A percentile compares a stretch with the other conserved stretches of the same genome.
These are phyloP conservation scores for Cladorrhinum sp. DNA, from an alignment of 2,329 filamentous ascomycete species.

Conservation along the genomic window DNA sequence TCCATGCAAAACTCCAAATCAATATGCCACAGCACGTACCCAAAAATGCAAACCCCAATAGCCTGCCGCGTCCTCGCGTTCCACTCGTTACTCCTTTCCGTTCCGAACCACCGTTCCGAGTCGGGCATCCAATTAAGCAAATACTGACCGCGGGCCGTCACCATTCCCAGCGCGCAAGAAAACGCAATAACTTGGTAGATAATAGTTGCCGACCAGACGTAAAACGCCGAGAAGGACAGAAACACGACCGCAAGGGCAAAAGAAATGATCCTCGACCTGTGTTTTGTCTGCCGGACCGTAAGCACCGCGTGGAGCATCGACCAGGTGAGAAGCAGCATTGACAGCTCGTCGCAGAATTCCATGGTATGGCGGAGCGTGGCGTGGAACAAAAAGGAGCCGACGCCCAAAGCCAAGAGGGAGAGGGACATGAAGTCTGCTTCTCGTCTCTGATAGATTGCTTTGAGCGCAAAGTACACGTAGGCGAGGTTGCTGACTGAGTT, in stretches of 20 bases:
- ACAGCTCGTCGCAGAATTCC: slow-evolving; percentile 53
- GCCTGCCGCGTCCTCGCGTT: slow-evolving; percentile 30
- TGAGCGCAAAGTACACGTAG: slow-evolving; percentile 45
- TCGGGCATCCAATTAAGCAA: slow-evolving; percentile 26
- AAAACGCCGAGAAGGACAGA: slow-evolving; percentile 40
- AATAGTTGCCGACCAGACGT: slow-evolving; percentile 42
- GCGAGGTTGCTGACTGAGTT: slow-evolving; percentile 51
- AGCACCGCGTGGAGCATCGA: slow-evolving; percentile 50
- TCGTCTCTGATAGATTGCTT: slow-evolving; percentile 35
- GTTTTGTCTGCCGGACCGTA: slow-evolving; percentile 41
- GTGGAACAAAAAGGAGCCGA: slow-evolving; percentile 44
- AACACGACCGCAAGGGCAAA: slow-evolving; percentile 41
- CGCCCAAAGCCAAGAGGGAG: slow-evolving; percentile 40
- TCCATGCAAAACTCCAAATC: slow-evolving; percentile 51
- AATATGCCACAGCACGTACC: slow-evolving; percentile 56
- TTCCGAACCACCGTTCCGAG: too few species aligned
- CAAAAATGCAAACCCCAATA: slow-evolving; percentile 38
- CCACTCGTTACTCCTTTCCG: slow-evolving; percentile 29
- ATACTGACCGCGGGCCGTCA: slow-evolving; percentile 28
- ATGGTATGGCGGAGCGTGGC: slow-evolving; percentile 42
- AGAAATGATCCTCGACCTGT: slow-evolving; percentile 32
- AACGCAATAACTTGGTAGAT: slow-evolving; percentile 44
- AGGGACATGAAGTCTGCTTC: slow-evolving; percentile 41
- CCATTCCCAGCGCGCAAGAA: slow-evolving; percentile 34
- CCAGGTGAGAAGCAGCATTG: slow-evolving; percentile 54